phyloP scores from a whole-genome alignment of 2,329 filamentous ascomycete genomes.

The Penicillium sp. region DNA sequence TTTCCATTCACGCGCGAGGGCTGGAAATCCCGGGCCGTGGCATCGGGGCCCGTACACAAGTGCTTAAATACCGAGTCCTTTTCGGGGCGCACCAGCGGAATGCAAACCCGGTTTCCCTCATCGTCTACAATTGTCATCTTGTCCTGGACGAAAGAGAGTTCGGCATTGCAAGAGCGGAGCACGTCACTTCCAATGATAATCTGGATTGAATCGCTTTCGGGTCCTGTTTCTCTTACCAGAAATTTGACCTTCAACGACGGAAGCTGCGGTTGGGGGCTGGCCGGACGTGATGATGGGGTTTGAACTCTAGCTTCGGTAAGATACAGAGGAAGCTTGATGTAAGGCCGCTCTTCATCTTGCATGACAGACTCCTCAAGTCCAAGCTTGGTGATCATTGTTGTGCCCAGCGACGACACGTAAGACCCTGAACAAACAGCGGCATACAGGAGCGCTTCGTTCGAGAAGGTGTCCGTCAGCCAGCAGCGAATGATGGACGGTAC shows the following conservation, averaged over 20 bases:
- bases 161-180: constrained; percentile 79
- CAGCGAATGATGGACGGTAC: constrained; percentile 94
- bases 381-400: constrained; percentile 70
- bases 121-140: constrained; percentile 83
- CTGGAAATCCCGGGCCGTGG: constrained; percentile 4
- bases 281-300: constrained; percentile 65
- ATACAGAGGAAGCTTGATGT: constrained; percentile 77
- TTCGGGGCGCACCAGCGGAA: constrained; percentile 90
- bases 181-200: constrained; percentile 90
- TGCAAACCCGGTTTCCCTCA: constrained; percentile 79
- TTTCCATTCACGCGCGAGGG: constrained; percentile 21
- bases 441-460: constrained; percentile 83
- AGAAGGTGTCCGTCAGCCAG: constrained; percentile 89
- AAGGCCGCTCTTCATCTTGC: constrained; percentile 62
- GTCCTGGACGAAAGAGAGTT: constrained; percentile 89
- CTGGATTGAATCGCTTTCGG: constrained; percentile 63
- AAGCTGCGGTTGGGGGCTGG: constrained; percentile 70
- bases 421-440: constrained; percentile 91
- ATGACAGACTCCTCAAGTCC: constrained; percentile 66
- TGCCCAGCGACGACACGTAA: constrained; percentile 78
- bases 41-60: constrained; percentile 59
- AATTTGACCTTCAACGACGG: constrained; percentile 80
- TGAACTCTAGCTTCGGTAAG: constrained; percentile 87
- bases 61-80: constrained; percentile 78
- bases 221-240: constrained; percentile 60